Evolutionary conservation across 257 asterid species (phyloP), one percentile per base, ranked within the genome.

Genomic region (Solanum microdontum): DNA sequence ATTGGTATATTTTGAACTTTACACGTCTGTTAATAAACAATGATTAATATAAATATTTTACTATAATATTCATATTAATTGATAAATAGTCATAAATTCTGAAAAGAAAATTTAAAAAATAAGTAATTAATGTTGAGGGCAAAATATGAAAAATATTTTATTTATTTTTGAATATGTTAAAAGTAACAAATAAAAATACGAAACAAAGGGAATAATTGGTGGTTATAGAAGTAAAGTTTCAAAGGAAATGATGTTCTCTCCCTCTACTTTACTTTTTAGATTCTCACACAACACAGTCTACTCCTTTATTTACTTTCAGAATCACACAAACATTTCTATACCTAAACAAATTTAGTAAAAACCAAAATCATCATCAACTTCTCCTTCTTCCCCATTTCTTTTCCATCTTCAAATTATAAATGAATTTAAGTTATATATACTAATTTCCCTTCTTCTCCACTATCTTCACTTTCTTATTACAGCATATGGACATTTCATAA

Each of bases 291-390:
- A 1, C 68, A 45, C 84, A 80, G 4, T 45, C 40, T 80, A 43
- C 33, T 45, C 96, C 98, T 93, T 89, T 88, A 93, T 87, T 93
- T 89, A 89, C 90, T 90, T 77, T 85, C 88, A 82, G 82, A 74
- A 21, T 21, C 32, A 66, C 62, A 84, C 87, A 75, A 88, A 23
- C 82, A 51, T 21, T 45, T 48, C 36, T 51, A 73, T 36, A 3
- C 45, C 74, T 28, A 17, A 60, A 66, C 88, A 74, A 87, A 77
- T 11, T 55, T 32, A 84, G 12, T 11, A 75, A 12, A 75, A n/a
- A 37, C 33, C 21, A 74, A 48, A 30, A 69, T 11, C 11, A 55
- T 39, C 21, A 55, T 55, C 64, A 51, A 17, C 64, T 70, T 75
- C 55, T 90, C 88, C 66, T 86, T 93, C 87, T 90, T 91, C 68